Percentiles rank a stretch among this genome's conserved stretches.
These are phyloP conservation scores for Pycnococcus provasolii DNA, from an alignment of 139 green algal species.

Conservation along the genomic window DNA sequence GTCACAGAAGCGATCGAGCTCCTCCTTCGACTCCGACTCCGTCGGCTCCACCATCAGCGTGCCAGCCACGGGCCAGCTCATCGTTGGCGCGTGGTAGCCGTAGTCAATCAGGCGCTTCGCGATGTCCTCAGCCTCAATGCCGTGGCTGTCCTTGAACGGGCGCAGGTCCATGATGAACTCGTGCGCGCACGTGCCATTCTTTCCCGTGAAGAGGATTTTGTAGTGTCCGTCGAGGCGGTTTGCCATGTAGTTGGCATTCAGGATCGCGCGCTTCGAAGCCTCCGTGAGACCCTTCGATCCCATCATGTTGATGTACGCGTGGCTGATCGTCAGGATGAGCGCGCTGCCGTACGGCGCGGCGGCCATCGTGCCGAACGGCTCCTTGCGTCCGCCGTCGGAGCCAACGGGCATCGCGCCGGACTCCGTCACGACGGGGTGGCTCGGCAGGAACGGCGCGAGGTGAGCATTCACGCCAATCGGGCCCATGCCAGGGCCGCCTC, in stretches of 20 bases:
- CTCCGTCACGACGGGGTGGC: slow-evolving; percentile 61
- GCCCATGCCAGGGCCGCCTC: slow-evolving; percentile 59
- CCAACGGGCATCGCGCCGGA: not conserved
- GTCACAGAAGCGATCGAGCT: slow-evolving; percentile 87
- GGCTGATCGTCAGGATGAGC: slow-evolving; percentile 98
- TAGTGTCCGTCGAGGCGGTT: slow-evolving; percentile 58
- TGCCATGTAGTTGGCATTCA: slow-evolving; percentile 99
- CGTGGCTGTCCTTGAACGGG: slow-evolving; percentile 65
- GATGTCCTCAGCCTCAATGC: slow-evolving; percentile 85
- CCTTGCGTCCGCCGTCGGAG: slow-evolving; percentile 18
- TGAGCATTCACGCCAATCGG: slow-evolving; percentile 83
- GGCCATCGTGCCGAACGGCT: slow-evolving; percentile 82
- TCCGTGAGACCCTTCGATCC: slow-evolving; percentile 73
- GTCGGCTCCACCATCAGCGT: slow-evolving; percentile 99
- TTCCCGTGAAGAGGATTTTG: slow-evolving; percentile 45
- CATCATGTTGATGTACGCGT: slow-evolving; percentile 98
- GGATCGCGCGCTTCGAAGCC: slow-evolving; percentile 69
- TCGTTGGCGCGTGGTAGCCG: slow-evolving; percentile 96
- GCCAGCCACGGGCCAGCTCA: slow-evolving; percentile 94
- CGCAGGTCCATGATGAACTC: slow-evolving; percentile 97
- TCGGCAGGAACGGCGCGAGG: slow-evolving; percentile 91
- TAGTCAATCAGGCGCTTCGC: slow-evolving; percentile 99
- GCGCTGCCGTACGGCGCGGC: slow-evolving; percentile 86
- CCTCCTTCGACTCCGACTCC: slow-evolving; percentile 75
- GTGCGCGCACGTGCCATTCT: slow-evolving; percentile 89